Evolutionary conservation across 306 rosid species (phyloP), one percentile per base, ranked within the genome.

Genomic region (Ormosia emarginata): DNA sequence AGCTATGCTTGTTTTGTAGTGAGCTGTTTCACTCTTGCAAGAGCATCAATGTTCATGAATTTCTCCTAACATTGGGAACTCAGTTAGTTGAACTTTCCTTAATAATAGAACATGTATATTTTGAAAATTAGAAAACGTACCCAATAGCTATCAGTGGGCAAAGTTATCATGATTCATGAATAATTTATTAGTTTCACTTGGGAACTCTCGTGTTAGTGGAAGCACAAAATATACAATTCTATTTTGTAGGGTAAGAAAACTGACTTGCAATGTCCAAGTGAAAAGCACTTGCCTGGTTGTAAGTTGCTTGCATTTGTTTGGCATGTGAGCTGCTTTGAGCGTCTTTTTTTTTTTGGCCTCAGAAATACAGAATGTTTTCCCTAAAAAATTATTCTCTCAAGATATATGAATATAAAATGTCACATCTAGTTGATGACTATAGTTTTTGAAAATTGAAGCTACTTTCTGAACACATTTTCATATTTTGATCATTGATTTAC

Each of bases 401-500:
- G 78, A 67, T 74, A 50, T 49, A 39, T 74, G 72, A 62, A 24
- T 34, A 2, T 74, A 81, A 62, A 37, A 62, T 59, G 64, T 34
- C 18, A 40, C 11, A n/a, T 67, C 80, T 39, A 29, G 17, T 74
- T 24, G 61, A 67, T 36, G 66, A 30, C 70, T 67, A 73, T 52
- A 68, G 34, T 71, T 37, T 66, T 40, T 30, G 10, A 49, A 3
- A 12, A 15, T 13, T 49, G 53, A 64, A 76, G 71, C 40, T 66
- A 47, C 41, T 71, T 70, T n/a, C 39, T 12, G 32, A 62, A 39
- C 55, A 17, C 12, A 61, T 63, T 64, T 50, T 46, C 76, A 43
- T 82, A 14, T 34, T 78, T 66, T 14, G 32, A 75, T 36, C 78
- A 52, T 89, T 56, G 71, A 58, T 71, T 44, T 88, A 32, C 69